A percentile compares a stretch with the other conserved stretches of the same genome.
These are phyloP conservation scores for Parasitella parasitica DNA, from an alignment of 371 early-diverging fungal genomes.

Conservation along the genomic window DNA sequence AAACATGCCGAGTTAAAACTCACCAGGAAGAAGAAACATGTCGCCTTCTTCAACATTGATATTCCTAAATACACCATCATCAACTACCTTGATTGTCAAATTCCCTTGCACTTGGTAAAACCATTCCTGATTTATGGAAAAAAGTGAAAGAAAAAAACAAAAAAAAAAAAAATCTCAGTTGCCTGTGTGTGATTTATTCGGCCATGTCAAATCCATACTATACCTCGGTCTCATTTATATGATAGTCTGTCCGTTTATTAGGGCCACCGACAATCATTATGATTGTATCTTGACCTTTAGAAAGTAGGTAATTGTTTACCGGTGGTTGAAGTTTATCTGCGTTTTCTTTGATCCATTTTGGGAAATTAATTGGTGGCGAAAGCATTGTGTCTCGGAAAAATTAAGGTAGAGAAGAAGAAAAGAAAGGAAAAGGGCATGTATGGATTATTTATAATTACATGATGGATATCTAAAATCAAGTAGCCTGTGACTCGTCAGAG, in stretches of 20 bases:
- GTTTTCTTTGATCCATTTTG: slow-evolving; percentile 85
- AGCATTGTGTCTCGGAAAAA: slow-evolving; percentile 34
- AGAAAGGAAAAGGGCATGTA: background rate
- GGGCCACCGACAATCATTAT: slow-evolving; percentile 90
- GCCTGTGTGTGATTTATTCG: background rate
- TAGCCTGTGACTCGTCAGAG: background rate
- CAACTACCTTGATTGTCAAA: slow-evolving; percentile 85
- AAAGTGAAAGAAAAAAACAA: too few relatives aligned
- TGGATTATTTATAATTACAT: background rate
- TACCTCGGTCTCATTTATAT: slow-evolving; percentile 94
- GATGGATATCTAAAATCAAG: background rate
- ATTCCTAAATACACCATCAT: slow-evolving; percentile 77
- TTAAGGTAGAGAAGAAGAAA: slow-evolving; percentile 6
- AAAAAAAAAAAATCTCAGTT: background rate
- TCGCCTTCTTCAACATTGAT: slow-evolving; percentile 87
- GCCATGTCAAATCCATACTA: too few relatives aligned
- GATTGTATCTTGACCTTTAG: slow-evolving; percentile 78
- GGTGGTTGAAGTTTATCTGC: slow-evolving; percentile 86
- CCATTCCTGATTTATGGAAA: slow-evolving; percentile 84
- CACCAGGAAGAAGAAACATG: slow-evolving; percentile 94
- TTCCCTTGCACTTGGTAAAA: slow-evolving; percentile 94
- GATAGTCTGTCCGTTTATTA: slow-evolving; percentile 90
- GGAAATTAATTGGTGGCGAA: slow-evolving; percentile 83
- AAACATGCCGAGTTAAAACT: slow-evolving; percentile 2
- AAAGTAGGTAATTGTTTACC: slow-evolving; percentile 90